Conservation (phyloP, 2,329 filamentous ascomycete species). For the Alternaria triticimaculans region DNA sequence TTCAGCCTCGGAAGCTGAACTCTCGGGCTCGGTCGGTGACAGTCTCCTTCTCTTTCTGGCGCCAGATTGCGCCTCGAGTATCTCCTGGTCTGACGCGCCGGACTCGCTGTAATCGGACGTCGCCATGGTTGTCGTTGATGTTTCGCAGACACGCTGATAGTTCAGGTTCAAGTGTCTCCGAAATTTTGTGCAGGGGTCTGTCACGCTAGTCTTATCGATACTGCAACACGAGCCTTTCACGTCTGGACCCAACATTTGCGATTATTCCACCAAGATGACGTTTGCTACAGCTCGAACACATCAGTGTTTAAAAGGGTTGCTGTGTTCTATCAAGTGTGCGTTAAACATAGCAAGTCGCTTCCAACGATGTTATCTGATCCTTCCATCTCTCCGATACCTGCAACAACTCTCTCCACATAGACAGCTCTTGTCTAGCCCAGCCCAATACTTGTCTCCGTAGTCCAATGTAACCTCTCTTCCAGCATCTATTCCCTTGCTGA, state of each 20-base stretch:
- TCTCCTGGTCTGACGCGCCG: conserved; percentile 34
- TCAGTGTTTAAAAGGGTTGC: background rate
- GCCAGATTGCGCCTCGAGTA: conserved; percentile 37
- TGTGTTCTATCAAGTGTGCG: background rate
- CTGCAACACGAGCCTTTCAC: background rate
- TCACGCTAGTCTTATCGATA: conserved; percentile 39
- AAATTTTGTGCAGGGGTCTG: conserved; percentile 37
- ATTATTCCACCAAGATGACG: background rate
- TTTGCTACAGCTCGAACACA: background rate
- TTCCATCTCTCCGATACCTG: conserved; percentile 47
- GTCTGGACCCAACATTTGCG: background rate
- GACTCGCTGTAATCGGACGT: conserved; percentile 24
- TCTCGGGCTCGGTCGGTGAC: conserved; percentile 26
- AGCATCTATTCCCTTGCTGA: conserved; percentile 62
- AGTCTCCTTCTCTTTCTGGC: conserved; percentile 48
- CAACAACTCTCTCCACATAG: conserved; percentile 62
- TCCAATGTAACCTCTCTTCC: conserved; percentile 64
- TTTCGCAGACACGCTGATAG: background rate
- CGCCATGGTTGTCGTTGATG: conserved; percentile 18
- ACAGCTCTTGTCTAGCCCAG: conserved; percentile 61
- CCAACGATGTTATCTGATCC: background rate
- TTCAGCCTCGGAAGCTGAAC: conserved; percentile 24
- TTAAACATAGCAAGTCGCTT: background rate
- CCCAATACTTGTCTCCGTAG: conserved; percentile 66
- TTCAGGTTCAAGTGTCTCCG: conserved; percentile 11